Evolutionary conservation across 305 asterid species (phyloP).

Genomic region (Coffea humblotiana): DNA sequence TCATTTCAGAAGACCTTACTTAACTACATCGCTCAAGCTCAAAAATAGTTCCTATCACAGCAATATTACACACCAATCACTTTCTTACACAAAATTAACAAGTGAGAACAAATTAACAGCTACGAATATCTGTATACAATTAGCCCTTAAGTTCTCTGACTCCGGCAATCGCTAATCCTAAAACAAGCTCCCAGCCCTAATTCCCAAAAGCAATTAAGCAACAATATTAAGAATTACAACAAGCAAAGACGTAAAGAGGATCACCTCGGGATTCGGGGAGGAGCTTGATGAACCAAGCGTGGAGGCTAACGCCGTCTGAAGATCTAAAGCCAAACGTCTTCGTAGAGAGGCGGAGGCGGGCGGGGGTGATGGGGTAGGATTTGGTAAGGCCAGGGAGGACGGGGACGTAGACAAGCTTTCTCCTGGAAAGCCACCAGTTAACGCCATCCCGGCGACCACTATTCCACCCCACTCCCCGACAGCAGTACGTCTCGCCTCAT

Average conservation of each 20-base stretch:
- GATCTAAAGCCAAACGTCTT: conserved; percentile 96
- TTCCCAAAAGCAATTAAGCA: not conserved
- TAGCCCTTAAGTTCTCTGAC: not conserved
- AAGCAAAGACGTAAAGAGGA: not conserved
- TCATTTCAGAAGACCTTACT: not conserved
- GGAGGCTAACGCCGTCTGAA: conserved; percentile 95
- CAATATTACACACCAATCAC: not conserved
- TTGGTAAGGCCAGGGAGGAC: conserved; percentile 89
- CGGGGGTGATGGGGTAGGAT: conserved; percentile 90
- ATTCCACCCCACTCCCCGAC: conserved; percentile 95
- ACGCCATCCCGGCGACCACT: conserved; percentile 89
- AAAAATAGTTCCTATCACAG: not conserved
- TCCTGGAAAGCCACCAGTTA: conserved; percentile 93
- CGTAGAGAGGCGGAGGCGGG: conserved; percentile 79
- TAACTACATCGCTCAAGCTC: not conserved
- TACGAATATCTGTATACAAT: not conserved
- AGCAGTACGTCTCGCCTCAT: conserved; percentile 52
- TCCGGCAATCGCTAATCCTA: not conserved
- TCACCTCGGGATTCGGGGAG: conserved; percentile 72
- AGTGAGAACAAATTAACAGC: not conserved
- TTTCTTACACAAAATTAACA: not conserved
- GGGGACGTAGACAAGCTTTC: conserved; percentile 93
- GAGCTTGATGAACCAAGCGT: conserved; percentile 91
- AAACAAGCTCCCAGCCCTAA: conserved; percentile 2
- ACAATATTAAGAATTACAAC: not conserved